These are phyloP conservation scores for Phanerochaete sordida DNA, from an alignment of 768 basidiomycete species.

Conservation along the genomic window DNA sequence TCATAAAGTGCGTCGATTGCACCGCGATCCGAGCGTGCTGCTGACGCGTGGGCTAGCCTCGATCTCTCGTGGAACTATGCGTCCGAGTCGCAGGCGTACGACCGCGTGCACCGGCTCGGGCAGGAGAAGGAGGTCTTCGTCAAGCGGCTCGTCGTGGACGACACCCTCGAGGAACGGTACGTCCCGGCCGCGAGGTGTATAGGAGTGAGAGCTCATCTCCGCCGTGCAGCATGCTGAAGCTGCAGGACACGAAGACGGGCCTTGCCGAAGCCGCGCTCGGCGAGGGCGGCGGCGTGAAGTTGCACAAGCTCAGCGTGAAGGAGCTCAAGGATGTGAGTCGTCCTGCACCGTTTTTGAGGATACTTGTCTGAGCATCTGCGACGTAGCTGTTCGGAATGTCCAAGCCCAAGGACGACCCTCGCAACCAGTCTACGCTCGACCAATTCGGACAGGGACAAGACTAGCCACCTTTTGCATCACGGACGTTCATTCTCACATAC, in stretches of 20 bases:
- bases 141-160: conserved; percentile 60
- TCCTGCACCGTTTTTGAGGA: not conserved
- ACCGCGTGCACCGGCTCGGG: conserved; percentile 64
- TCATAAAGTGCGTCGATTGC: conserved; percentile 47
- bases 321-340: conserved; percentile 58
- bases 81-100: conserved; percentile 61
- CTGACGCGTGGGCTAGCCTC: conserved; percentile 38
- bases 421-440: not conserved
- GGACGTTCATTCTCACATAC: not conserved
- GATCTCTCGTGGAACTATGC: conserved; percentile 77
- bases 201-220: not conserved
- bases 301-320: conserved; percentile 65
- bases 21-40: not conserved
- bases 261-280: conserved; percentile 69
- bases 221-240: conserved; percentile 50
- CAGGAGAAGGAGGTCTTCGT: conserved; percentile 68
- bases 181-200: conserved; percentile 12
- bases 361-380: not conserved
- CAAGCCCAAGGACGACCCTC: not conserved
- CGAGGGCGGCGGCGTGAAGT: conserved; percentile 58
- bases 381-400: conserved; percentile 4
- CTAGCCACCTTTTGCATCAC: not conserved
- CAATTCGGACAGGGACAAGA: not conserved
- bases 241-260: conserved; percentile 66
- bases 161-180: conserved; percentile 76